Base-by-base conservation (phyloP, 192 early-diverging fungal species). In the Mortierella hygrophila region DNA sequence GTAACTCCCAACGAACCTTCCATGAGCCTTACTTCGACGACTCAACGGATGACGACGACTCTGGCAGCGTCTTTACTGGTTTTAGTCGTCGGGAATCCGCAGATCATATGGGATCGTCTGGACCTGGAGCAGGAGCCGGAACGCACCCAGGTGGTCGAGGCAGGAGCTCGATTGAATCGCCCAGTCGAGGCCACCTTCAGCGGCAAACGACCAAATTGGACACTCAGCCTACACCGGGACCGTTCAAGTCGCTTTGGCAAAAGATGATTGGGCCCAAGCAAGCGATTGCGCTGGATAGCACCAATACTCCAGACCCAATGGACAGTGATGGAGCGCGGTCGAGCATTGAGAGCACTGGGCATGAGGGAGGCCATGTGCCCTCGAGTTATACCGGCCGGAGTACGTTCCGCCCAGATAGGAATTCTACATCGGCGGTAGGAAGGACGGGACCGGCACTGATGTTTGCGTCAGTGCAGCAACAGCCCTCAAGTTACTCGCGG, bases 391-490 rank as follows among this genome's bases (percentile, higher is more conserved):
- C 37, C 4, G 75, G 81, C n/a, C 41, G 68, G 26, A 55, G 60
- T 72, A 29, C 37, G 3, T 72, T 49, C 38, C 65, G 75, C 37
- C 73, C 74, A 20, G 74, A 76, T 46, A 63, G 74, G 49, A 72
- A 26, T 60, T 57, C 69, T 40, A 21, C 55, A 9, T 41, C 83
- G 6, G 23, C 74, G 3, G 55, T 47, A 37, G 74, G 60, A 32
- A 65, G 79, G 35, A 60, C 78, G 41, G 84, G 84, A n/a, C 84
- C 84, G 18, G 84, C 84, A 41, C 52, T 86, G 41, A 86, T 86
- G 84, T 86, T 86, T 80, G 83, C 83, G 15, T 86, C 84, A 35
- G 75, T 80, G 10, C 81, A 83, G 52, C 81, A 78, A 49, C 84
- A 79, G 40, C 77, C 82, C 0, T 72, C 69, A 26, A n/a, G 47